These are phyloP conservation scores for Citrus hindsii DNA, from an alignment of 345 rosid genomes.

Conservation along the genomic window DNA sequence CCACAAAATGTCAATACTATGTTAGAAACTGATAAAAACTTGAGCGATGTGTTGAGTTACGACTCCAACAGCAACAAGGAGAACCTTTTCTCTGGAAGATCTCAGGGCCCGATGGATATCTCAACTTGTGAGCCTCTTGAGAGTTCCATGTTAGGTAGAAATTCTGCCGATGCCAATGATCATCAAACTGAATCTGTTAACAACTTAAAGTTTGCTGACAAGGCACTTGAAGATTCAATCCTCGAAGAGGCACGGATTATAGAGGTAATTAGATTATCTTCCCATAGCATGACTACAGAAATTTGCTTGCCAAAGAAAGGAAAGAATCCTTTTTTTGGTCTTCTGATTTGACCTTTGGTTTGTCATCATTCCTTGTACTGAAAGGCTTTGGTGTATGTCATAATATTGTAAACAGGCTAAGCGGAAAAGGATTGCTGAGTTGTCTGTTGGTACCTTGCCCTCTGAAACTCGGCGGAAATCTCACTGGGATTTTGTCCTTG, in stretches of 20 bases:
- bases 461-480: constrained; percentile 51
- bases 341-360: constrained; percentile 13
- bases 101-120: constrained; percentile 29
- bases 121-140: constrained; percentile 27
- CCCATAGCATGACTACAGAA: not conserved
- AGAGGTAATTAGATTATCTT: constrained; percentile 49
- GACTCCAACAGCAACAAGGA: constrained; percentile 31
- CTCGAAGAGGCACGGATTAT: constrained; percentile 89
- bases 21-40: constrained; percentile 34
- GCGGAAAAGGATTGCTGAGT: constrained; percentile 79
- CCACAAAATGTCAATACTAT: constrained; percentile 36
- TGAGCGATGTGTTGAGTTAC: constrained; percentile 23
- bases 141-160: constrained; percentile 21
- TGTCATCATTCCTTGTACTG: constrained; percentile 13
- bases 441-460: constrained; percentile 53
- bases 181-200: constrained; percentile 39
- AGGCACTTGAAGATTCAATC: constrained; percentile 69
- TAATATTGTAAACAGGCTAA: constrained; percentile 61
- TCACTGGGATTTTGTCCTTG: constrained; percentile 98
- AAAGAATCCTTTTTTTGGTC: not conserved
- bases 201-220: constrained; percentile 42
- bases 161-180: constrained; percentile 34
- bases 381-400: constrained; percentile 20
- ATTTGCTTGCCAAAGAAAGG: not conserved
- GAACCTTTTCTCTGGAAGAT: constrained; percentile 26